A percentile compares a stretch with the other conserved stretches of the same genome.
Evolutionary conservation across 1,139 yeast genomes (phyloP).

Genomic region (Eremothecium cymbalariae): DNA sequence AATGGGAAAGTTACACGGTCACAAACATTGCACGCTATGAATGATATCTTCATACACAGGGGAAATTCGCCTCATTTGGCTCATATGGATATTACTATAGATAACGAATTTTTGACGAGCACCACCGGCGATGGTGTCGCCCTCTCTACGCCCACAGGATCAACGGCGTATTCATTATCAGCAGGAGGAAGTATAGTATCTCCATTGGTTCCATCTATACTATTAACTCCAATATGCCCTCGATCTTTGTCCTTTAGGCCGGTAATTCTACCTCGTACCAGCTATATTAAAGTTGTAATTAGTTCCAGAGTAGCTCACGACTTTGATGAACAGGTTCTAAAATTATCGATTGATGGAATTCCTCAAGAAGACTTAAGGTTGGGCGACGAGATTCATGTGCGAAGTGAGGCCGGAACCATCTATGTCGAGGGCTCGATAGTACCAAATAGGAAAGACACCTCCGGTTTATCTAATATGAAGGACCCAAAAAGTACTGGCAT

Average conservation of each 20-base stretch:
- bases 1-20: conserved; percentile 23
- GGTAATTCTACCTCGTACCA: conserved; percentile 63
- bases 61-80: conserved; percentile 85
- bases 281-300: conserved; percentile 59
- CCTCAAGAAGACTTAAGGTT: conserved; percentile 58
- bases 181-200: conserved; percentile 92
- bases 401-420: conserved; percentile 51
- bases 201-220: conserved; percentile 74
- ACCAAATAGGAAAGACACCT: conserved; percentile 26
- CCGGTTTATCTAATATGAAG: conserved; percentile 10
- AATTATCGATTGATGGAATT: conserved; percentile 72
- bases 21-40: conserved; percentile 63
- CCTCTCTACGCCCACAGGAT: conserved; percentile 86
- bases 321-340: conserved; percentile 37
- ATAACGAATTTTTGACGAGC: conserved; percentile 74
- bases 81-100: conserved; percentile 70
- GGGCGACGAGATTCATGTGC: conserved; percentile 74
- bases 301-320: conserved; percentile 34
- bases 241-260: conserved; percentile 84
- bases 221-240: conserved; percentile 86
- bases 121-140: conserved; percentile 89
- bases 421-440: conserved; percentile 40
- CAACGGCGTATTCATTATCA: conserved; percentile 84
- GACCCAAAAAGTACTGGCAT: conserved; percentile 45
- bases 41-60: conserved; percentile 80